phyloP scores from a whole-genome alignment of 2,329 filamentous ascomycete species.

The Fusarium annulatum region DNA sequence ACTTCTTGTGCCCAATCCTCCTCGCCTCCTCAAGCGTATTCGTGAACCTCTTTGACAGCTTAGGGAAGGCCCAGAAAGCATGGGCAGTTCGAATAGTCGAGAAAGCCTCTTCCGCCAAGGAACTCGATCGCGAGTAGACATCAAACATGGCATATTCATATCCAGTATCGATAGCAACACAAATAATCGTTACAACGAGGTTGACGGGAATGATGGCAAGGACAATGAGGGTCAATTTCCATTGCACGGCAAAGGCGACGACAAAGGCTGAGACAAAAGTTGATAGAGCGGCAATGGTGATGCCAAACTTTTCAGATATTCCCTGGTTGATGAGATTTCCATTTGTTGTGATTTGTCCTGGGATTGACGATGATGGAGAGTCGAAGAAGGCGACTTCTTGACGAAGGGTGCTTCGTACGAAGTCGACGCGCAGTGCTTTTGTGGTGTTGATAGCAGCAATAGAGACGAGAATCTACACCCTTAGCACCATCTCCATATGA shows the following conservation, averaged over 20 bases:
- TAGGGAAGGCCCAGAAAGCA: constrained; percentile 61
- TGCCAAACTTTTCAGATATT: constrained; percentile 58
- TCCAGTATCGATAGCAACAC: constrained; percentile 53
- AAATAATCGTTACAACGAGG: constrained; percentile 53
- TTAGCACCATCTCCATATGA: too few species aligned
- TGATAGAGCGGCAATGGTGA: constrained; percentile 54
- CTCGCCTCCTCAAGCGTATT: constrained; percentile 55
- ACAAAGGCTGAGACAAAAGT: constrained; percentile 55
- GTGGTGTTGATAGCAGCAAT: constrained; percentile 53
- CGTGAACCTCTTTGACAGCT: constrained; percentile 56
- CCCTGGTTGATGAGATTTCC: constrained; percentile 58
- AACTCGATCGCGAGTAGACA: constrained; percentile 56
- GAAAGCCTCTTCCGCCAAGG: constrained; percentile 62
- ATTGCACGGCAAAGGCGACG: constrained; percentile 55
- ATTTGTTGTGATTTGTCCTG: constrained; percentile 61
- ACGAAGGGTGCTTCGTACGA: constrained; percentile 53
- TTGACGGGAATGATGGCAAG: constrained; percentile 58
- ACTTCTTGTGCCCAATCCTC: constrained; percentile 56
- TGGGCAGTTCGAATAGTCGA: constrained; percentile 61
- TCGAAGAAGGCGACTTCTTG: constrained; percentile 69
- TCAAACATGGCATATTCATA: constrained; percentile 58
- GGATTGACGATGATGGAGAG: constrained; percentile 55
- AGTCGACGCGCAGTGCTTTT: constrained; percentile 52
- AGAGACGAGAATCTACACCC: constrained; percentile 50
- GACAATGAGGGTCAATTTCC: constrained; percentile 58